Percentiles rank a stretch among this genome's conserved stretches.
phyloP scores from a whole-genome alignment of 768 basidiomycete species.

The Podaxis pistillaris region DNA sequence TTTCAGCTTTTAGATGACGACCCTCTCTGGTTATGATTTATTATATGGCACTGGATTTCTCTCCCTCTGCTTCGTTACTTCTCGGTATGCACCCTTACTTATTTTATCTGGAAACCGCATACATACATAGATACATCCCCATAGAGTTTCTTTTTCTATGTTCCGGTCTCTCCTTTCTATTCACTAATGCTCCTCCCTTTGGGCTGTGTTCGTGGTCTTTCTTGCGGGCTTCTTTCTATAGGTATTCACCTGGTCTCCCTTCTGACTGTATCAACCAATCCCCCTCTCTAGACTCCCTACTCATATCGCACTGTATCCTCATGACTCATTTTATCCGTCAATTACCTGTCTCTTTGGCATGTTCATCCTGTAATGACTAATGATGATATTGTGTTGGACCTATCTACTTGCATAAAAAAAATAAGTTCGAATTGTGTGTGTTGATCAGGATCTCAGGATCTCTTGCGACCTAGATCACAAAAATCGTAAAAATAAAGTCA shows the following conservation, averaged over 20 bases:
- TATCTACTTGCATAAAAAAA: background rate
- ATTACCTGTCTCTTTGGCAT: background rate
- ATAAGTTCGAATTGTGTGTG: background rate
- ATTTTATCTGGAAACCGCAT: constrained; percentile 14
- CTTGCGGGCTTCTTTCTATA: background rate
- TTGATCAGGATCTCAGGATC: too few species aligned
- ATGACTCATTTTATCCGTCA: background rate
- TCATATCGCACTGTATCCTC: constrained; percentile 1
- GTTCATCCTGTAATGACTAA: constrained; percentile 5
- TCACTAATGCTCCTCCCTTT: background rate
- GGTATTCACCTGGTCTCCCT: background rate
- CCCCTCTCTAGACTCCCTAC: background rate
- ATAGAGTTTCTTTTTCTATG: constrained; percentile 8
- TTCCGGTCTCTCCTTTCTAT: background rate
- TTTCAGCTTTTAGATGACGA: constrained; percentile 10
- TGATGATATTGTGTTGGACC: background rate
- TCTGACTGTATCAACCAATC: background rate
- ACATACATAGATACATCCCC: constrained; percentile 3
- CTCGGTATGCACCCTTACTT: background rate
- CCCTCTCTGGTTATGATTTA: background rate
- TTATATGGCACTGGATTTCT: background rate
- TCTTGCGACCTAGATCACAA: too few species aligned
- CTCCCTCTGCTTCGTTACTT: background rate
- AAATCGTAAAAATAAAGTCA: background rate
- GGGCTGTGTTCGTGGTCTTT: background rate